Conservation (phyloP, 768 basidiomycete genomes). For the Cystobasidium ongulense region DNA sequence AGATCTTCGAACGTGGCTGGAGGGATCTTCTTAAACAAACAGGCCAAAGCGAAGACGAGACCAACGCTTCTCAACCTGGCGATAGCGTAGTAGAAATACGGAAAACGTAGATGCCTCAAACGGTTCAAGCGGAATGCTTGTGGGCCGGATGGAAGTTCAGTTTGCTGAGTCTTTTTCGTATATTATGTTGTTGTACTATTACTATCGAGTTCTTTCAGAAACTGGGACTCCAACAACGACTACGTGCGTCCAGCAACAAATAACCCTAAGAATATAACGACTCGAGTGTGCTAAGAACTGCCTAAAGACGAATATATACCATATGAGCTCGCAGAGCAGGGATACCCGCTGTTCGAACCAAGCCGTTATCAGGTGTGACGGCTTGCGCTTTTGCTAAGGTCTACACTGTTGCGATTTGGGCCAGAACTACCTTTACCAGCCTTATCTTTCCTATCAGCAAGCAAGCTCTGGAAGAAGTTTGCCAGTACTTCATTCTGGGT, state of each 20-base stretch:
- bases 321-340: too few relatives aligned
- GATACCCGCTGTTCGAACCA: not conserved
- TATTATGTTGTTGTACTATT: not conserved
- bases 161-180: not conserved
- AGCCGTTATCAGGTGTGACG: not conserved
- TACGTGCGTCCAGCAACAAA: too few relatives aligned
- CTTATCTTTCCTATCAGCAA: slow-evolving; percentile 14
- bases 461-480: slow-evolving; percentile 31
- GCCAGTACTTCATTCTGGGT: slow-evolving; percentile 22
- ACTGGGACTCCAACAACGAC: too few relatives aligned
- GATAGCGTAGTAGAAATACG: not conserved
- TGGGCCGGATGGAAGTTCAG: not conserved
- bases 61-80: not conserved
- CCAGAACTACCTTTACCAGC: not conserved
- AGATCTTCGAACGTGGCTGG: not conserved
- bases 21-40: slow-evolving; percentile 1
- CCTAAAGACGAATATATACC: too few relatives aligned
- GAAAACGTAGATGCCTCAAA: not conserved
- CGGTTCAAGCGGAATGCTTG: not conserved
- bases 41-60: not conserved
- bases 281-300: too few relatives aligned
- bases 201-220: too few relatives aligned
- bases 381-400: not conserved
- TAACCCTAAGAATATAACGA: too few relatives aligned
- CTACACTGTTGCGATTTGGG: not conserved